These are phyloP conservation scores for Physcia stellaris DNA, from an alignment of 495 filamentous ascomycete species.

Conservation along the genomic window DNA sequence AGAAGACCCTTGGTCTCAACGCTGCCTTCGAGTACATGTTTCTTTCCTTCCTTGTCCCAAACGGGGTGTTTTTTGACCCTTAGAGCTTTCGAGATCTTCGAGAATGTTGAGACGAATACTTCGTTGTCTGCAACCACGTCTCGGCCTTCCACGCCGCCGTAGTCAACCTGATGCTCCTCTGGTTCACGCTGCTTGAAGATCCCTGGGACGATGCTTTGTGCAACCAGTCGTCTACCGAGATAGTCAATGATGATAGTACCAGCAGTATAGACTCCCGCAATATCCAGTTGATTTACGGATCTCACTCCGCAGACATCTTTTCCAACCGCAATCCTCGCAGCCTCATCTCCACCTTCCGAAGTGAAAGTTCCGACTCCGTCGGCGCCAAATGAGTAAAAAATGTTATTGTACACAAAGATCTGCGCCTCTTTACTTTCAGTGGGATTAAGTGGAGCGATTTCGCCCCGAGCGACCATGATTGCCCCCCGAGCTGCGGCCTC, in stretches of 20 bases:
- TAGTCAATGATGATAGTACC: conserved; percentile 97
- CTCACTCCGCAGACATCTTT: conserved; percentile 94
- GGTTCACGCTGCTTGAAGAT: conserved; percentile 98
- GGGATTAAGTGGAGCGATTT: conserved; percentile 92
- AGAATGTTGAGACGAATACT: conserved; percentile 71
- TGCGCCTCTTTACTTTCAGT: conserved; percentile 87
- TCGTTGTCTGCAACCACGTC: conserved; percentile 85
- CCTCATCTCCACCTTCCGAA: conserved; percentile 91
- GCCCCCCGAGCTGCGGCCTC: conserved; percentile 89
- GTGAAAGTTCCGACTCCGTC: conserved; percentile 97
- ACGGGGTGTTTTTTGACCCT: conserved; percentile 89
- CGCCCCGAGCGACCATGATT: conserved; percentile 83
- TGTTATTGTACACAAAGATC: conserved; percentile 99
- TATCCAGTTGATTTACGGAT: conserved; percentile 92
- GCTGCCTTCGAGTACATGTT: conserved; percentile 84
- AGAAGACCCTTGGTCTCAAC: conserved; percentile 96
- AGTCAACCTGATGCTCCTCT: conserved; percentile 96
- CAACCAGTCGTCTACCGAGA: conserved; percentile 90
- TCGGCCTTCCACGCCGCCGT: conserved; percentile 94
- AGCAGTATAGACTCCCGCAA: conserved; percentile 82
- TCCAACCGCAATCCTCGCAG: conserved; percentile 86
- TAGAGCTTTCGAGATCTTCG: conserved; percentile 75
- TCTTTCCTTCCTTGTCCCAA: conserved; percentile 91
- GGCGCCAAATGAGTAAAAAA: conserved; percentile 97
- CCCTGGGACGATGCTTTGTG: conserved; percentile 94